Conservation (phyloP, 495 filamentous ascomycete species). For the Talaromyces thailandensis region DNA sequence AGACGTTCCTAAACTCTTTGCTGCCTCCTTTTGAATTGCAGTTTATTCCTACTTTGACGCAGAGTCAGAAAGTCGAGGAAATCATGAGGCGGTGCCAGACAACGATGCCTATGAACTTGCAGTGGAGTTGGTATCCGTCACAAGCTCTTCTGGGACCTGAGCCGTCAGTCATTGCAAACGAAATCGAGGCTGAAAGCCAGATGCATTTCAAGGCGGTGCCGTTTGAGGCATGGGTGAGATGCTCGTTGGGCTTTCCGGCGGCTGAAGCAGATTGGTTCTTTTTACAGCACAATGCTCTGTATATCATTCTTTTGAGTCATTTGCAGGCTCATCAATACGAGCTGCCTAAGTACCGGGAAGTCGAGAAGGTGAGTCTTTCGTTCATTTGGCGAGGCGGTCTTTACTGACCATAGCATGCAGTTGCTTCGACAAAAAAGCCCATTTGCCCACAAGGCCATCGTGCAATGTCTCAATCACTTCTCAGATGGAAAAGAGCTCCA, state of each 20-base stretch:
- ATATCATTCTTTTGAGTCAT: slow-evolving; percentile 27
- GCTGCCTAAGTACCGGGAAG: slow-evolving; percentile 21
- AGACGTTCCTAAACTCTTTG: slow-evolving; percentile 21
- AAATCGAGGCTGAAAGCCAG: slow-evolving; percentile 35
- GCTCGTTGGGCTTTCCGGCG: slow-evolving; percentile 26
- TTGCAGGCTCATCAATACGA: slow-evolving; percentile 27
- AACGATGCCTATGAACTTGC: slow-evolving; percentile 12
- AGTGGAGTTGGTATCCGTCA: slow-evolving; percentile 33
- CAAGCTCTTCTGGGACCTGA: slow-evolving; percentile 13
- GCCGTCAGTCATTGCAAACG: slow-evolving; percentile 19
- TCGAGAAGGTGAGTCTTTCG: slow-evolving; percentile 21
- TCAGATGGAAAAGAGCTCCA: slow-evolving; percentile 13
- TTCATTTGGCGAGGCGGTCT: background rate
- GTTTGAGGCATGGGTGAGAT: slow-evolving; percentile 34
- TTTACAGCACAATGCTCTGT: slow-evolving; percentile 29
- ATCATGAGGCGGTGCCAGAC: slow-evolving; percentile 25
- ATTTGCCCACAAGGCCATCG: slow-evolving; percentile 30
- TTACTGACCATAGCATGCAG: slow-evolving; percentile 11
- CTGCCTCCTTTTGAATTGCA: slow-evolving; percentile 19
- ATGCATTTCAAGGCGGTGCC: slow-evolving; percentile 30
- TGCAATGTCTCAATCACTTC: slow-evolving; percentile 17
- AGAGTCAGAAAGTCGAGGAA: slow-evolving; percentile 35
- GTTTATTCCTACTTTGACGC: slow-evolving; percentile 20
- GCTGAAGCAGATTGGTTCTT: slow-evolving; percentile 32
- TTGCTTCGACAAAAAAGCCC: slow-evolving; percentile 27